A percentile compares a stretch with the other conserved stretches of the same genome.
These are phyloP conservation scores for Leptographium wingfieldii DNA, from an alignment of 2,329 filamentous ascomycete species.

Conservation along the genomic window DNA sequence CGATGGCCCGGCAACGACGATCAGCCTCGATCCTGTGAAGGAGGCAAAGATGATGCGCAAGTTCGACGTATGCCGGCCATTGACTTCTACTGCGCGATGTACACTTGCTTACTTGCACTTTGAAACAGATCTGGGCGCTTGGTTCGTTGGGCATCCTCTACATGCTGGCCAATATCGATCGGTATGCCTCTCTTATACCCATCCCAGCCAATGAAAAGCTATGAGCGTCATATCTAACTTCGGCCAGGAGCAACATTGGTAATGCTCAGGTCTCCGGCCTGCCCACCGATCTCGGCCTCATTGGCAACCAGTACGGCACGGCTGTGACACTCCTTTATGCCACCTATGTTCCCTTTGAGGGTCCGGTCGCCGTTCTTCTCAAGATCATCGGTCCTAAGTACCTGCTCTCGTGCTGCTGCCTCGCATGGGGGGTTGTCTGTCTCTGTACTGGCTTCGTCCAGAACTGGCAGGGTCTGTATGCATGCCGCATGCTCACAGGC, in stretches of 20 bases:
- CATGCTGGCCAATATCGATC: conserved; percentile 11
- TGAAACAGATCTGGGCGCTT: not conserved
- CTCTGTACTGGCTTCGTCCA: conserved; percentile 15
- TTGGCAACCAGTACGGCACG: conserved; percentile 13
- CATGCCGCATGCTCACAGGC: conserved; percentile 12
- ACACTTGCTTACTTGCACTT: not conserved
- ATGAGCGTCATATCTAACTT: not conserved
- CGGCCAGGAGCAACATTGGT: conserved; percentile 7
- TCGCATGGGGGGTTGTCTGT: not conserved
- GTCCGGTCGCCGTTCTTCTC: conserved; percentile 19
- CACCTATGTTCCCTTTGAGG: conserved; percentile 21
- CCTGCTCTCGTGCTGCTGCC: conserved; percentile 15
- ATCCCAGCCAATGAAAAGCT: not conserved
- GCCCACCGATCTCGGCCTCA: conserved; percentile 7
- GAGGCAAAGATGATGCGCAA: conserved; percentile 1
- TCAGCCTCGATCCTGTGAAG: not conserved
- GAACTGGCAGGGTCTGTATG: conserved; percentile 16
- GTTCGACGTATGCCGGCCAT: not conserved
- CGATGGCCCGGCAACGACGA: not conserved
- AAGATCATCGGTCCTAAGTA: conserved; percentile 22
- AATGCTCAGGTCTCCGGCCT: conserved; percentile 11
- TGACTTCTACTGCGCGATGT: too few relatives aligned
- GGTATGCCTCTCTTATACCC: not conserved
- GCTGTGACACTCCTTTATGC: conserved; percentile 15
- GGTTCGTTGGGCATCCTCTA: conserved; percentile 7